These are phyloP conservation scores for Dioscorea dumetorum DNA, from an alignment of 106 monocot genomes.

Conservation along the genomic window DNA sequence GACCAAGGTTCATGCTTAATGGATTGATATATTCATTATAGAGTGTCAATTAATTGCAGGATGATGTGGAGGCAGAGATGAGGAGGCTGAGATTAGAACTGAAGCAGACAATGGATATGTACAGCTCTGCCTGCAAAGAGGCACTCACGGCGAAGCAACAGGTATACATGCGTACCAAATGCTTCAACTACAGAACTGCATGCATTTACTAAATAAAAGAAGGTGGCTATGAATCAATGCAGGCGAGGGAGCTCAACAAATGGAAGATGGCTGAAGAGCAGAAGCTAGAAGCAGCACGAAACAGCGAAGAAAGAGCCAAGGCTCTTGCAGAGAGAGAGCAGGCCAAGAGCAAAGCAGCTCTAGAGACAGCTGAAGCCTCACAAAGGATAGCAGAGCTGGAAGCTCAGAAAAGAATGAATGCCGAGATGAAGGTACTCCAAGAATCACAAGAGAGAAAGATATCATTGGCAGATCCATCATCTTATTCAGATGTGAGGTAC, in stretches of 20 bases:
- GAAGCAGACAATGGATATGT: conserved; percentile 82
- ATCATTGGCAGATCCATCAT: conserved; percentile 6
- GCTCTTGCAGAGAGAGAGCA: conserved; percentile 17
- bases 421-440: conserved; percentile 13
- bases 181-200: too few species aligned
- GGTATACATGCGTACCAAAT: conserved; percentile 3
- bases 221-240: too few species aligned
- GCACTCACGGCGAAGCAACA: conserved; percentile 56
- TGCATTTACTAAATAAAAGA: too few species aligned
- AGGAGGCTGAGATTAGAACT: conserved; percentile 58
- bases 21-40: too few species aligned
- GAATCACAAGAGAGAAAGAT: conserved; percentile 19
- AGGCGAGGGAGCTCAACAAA: not conserved
- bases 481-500: conserved; percentile 13
- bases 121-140: conserved; percentile 69
- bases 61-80: conserved; percentile 65
- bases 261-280: not conserved
- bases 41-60: conserved; percentile 17
- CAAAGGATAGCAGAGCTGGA: conserved; percentile 18
- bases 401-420: conserved; percentile 19
- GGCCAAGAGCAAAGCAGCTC: conserved; percentile 16
- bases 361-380: conserved; percentile 16
- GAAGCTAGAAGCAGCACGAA: not conserved
- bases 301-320: not conserved
- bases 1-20: not conserved